These are phyloP conservation scores for Melampsora larici-populina DNA, from an alignment of 1,284 basidiomycete genomes.

Conservation along the genomic window DNA sequence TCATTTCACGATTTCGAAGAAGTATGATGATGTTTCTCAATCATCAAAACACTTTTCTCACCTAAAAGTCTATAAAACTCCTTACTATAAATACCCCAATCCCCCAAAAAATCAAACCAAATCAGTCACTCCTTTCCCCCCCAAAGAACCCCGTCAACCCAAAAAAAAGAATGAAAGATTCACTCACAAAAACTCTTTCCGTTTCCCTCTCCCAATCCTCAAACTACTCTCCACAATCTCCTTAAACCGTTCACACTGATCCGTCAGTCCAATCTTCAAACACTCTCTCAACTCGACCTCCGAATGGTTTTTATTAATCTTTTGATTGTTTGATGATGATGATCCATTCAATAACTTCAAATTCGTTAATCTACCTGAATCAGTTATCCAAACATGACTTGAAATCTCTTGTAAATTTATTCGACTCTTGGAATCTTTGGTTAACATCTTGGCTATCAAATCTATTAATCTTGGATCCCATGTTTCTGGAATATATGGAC, in stretches of 20 bases:
- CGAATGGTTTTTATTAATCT: background rate
- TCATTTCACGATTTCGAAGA: too few species aligned
- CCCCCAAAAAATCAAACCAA: background rate
- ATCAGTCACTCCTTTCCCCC: too few species aligned
- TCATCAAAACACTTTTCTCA: background rate
- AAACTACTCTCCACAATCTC: slow-evolving; percentile 19
- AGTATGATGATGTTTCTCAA: too few species aligned
- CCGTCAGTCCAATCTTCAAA: slow-evolving; percentile 14
- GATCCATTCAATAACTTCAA: slow-evolving; percentile 46
- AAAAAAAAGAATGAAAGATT: background rate
- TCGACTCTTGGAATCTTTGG: slow-evolving; percentile 54
- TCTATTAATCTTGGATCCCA: slow-evolving; percentile 53
- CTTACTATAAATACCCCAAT: background rate
- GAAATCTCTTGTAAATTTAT: slow-evolving; percentile 54
- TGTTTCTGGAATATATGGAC: slow-evolving; percentile 50
- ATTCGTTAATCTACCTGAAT: slow-evolving; percentile 53
- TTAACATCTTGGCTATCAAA: slow-evolving; percentile 54
- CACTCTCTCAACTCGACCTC: slow-evolving; percentile 19
- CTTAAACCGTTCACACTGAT: slow-evolving; percentile 10
- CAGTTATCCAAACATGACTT: slow-evolving; percentile 57
- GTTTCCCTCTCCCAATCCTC: background rate
- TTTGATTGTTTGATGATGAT: slow-evolving; percentile 55
- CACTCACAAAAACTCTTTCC: background rate
- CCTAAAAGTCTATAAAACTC: slow-evolving; percentile 9
- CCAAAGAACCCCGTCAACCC: too few species aligned